Evolutionary conservation across 495 filamentous ascomycete genomes (phyloP).

Genomic region (Parachaetomium inaequale): DNA sequence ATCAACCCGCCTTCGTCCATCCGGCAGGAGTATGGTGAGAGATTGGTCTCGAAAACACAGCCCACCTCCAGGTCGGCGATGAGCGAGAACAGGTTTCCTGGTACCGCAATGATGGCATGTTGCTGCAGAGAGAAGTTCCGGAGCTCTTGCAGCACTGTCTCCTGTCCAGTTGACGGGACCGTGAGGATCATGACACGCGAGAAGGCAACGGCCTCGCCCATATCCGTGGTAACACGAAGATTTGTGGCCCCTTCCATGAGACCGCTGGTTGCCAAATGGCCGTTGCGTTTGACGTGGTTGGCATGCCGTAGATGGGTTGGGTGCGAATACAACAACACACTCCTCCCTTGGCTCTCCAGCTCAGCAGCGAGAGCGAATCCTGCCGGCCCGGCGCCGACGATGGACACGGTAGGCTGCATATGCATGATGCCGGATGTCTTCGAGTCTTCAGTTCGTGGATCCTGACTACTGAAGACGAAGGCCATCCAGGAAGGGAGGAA

Average conservation of each 20-base stretch:
- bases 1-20: background rate
- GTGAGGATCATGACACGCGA: background rate
- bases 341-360: background rate
- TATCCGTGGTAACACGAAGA: background rate
- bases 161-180: background rate
- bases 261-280: background rate
- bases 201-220: background rate
- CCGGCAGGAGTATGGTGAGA: constrained; percentile 3
- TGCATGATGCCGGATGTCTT: background rate
- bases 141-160: background rate
- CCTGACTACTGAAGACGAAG: background rate
- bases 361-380: background rate
- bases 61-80: background rate
- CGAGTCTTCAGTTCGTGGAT: too few relatives aligned
- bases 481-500: too few relatives aligned
- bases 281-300: background rate
- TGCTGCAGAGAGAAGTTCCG: background rate
- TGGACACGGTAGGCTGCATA: background rate
- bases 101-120: background rate
- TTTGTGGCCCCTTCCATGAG: background rate
- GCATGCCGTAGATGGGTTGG: background rate
- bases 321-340: background rate
- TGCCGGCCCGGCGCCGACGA: background rate
- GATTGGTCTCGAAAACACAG: background rate
- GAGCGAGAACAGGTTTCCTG: constrained; percentile 1